Evolutionary conservation across 805 yeast genomes (phyloP), one percentile per base, ranked within the genome.

Genomic region (Saccharomycopsis malanga): DNA sequence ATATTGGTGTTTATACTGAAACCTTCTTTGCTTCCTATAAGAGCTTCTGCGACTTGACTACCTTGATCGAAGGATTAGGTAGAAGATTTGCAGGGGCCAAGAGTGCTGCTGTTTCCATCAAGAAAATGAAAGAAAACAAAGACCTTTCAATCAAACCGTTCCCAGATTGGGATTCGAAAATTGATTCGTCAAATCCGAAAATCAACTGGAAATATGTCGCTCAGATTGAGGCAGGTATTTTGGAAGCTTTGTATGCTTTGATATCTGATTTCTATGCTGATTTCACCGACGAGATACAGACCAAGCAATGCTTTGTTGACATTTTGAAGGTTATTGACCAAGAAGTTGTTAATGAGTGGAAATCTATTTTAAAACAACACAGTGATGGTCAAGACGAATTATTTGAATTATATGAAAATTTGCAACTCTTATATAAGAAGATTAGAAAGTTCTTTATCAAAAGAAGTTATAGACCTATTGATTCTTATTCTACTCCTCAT

Each of bases 201-300:
- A 69, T 83, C 29, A 83, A 82, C 55, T 79, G 82, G 72, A 73
- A 72, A 39, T 72, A 78, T 46, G 79, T 86, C 39, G 79, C 83
- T 9, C 86, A 81, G 58, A 84, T 89, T 37, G 93, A 88, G 59
- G 70, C 83, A 34, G 94, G 94, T 35, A 77, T 88, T 27, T 67
- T 88, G 50, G 94, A 86, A 59, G 86, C 87, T 0, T 66, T 87
- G 48, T 72, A 79, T 38, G 73, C 82, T 25, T 72, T 94, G 61
- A 77, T 87, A 18, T 72, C 77, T 39, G 81, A 82, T 54, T 86
- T 83, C 59, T 88, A 82, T 60, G 64, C 74, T 24, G 93, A 86
- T 59, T 86, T 89, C 58, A 72, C 81, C 3, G 83, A 80, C 59
- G 86, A 83, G 55, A 58, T 82, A 52, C 62, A 66, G 10, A 79